Percentiles rank a stretch among this genome's conserved stretches.
phyloP scores from a whole-genome alignment of 257 asterid genomes.

The Nicotiana tabacum region DNA sequence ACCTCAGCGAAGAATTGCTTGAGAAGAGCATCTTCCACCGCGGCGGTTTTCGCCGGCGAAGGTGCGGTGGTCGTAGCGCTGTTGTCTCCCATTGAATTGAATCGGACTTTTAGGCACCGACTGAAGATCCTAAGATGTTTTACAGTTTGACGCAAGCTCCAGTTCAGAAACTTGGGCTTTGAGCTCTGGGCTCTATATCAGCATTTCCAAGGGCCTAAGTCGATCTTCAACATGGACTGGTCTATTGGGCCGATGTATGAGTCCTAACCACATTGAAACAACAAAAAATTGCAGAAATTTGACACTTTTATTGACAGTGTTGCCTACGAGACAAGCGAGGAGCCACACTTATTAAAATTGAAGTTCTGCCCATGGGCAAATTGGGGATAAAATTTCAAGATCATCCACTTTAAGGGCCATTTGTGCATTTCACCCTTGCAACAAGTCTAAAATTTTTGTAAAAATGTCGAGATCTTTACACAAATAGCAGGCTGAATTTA shows the following conservation, averaged over 20 bases:
- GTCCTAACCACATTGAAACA: too few species aligned
- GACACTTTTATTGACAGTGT: too few species aligned
- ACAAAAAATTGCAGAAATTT: too few species aligned
- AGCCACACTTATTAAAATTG: too few species aligned
- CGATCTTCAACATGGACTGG: not conserved
- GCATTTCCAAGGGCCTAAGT: not conserved
- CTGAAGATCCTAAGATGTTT: not conserved
- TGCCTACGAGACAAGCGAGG: too few species aligned
- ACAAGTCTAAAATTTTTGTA: too few species aligned
- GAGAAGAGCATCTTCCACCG: constrained; percentile 62
- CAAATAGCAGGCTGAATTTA: too few species aligned
- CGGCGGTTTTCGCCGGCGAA: constrained; percentile 22
- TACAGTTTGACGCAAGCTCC: not conserved
- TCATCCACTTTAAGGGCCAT: too few species aligned
- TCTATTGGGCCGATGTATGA: not conserved
- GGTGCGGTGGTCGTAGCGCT: constrained; percentile 31
- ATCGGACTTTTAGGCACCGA: not conserved
- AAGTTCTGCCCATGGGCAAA: too few species aligned
- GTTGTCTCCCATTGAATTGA: constrained; percentile 69
- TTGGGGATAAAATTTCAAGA: too few species aligned
- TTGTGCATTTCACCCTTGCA: too few species aligned
- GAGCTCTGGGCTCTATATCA: not conserved
- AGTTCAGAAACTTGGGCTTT: not conserved
- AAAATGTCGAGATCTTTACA: too few species aligned
- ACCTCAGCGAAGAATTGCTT: constrained; percentile 90